Percentiles rank a stretch among this genome's conserved stretches.
Evolutionary conservation across 345 rosid genomes (phyloP).

Genomic region (Orychophragmus violaceus): DNA sequence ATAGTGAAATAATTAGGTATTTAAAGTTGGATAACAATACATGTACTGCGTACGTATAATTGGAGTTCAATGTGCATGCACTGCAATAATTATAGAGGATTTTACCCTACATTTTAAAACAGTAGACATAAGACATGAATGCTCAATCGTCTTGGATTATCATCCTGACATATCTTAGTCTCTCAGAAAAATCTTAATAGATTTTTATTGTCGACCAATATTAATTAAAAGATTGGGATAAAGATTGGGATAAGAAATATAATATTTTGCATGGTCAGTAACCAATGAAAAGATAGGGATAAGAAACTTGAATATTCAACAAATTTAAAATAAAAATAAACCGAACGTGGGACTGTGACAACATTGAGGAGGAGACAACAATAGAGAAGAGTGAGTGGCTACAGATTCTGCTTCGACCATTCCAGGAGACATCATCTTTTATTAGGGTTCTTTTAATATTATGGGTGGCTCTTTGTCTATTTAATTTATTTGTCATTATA

Average conservation of each 20-base stretch:
- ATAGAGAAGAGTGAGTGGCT: conserved; percentile 28
- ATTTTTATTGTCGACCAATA: neutral
- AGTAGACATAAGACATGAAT: neutral
- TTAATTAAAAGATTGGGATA: neutral
- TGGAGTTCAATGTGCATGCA: conserved; percentile 1
- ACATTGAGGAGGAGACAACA: conserved; percentile 22
- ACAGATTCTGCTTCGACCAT: conserved; percentile 27
- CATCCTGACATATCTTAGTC: neutral
- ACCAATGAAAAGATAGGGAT: neutral
- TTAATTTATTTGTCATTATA: too few relatives aligned
- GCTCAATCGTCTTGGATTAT: neutral
- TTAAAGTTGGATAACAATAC: too few relatives aligned
- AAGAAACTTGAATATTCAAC: neutral
- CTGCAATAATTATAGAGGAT: neutral
- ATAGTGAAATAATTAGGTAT: neutral
- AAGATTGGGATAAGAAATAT: neutral
- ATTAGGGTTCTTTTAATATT: too few relatives aligned
- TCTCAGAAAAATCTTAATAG: neutral
- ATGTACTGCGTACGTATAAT: neutral
- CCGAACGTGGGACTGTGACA: conserved; percentile 26
- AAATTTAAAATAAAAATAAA: neutral
- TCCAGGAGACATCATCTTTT: conserved; percentile 32
- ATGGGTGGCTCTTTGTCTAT: neutral
- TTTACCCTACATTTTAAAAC: too few relatives aligned
- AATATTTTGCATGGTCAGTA: too few relatives aligned